phyloP scores from a whole-genome alignment of 768 basidiomycete genomes.

The Boletus fagicola region DNA sequence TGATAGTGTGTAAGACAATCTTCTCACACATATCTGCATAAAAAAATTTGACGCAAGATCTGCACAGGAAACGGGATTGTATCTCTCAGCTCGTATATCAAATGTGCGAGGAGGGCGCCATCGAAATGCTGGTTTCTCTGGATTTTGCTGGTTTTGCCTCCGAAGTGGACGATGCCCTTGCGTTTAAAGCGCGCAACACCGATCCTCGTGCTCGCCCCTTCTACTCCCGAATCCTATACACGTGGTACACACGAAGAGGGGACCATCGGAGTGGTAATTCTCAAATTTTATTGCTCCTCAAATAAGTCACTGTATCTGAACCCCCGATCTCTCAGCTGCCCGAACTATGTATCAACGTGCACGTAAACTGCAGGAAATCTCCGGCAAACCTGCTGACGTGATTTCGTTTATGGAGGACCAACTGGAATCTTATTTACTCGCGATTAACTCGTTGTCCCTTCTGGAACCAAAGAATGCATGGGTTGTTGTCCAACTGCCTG shows the following conservation, averaged over 20 bases:
- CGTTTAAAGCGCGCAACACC: slow-evolving; percentile 91
- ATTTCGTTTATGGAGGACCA: slow-evolving; percentile 60
- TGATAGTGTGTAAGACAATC: slow-evolving; percentile 67
- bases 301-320: slow-evolving; percentile 18
- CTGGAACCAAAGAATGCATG: slow-evolving; percentile 81
- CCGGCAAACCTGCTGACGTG: slow-evolving; percentile 36
- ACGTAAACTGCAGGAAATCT: slow-evolving; percentile 60
- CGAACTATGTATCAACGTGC: slow-evolving; percentile 92
- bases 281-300: slow-evolving; percentile 11
- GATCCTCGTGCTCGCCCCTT: slow-evolving; percentile 83
- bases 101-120: slow-evolving; percentile 89
- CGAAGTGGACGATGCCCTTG: slow-evolving; percentile 84
- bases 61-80: slow-evolving; percentile 72
- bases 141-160: slow-evolving; percentile 83
- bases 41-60: slow-evolving; percentile 10
- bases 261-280: slow-evolving; percentile 88
- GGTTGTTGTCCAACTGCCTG: slow-evolving; percentile 64
- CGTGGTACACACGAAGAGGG: slow-evolving; percentile 84
- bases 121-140: slow-evolving; percentile 73
- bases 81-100: slow-evolving; percentile 79
- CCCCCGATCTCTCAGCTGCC: slow-evolving; percentile 58
- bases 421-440: slow-evolving; percentile 77
- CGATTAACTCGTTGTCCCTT: slow-evolving; percentile 85
- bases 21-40: slow-evolving; percentile 5
- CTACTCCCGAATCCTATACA: slow-evolving; percentile 91